Conservation (phyloP, 225 moss, liverwort and hornwort genomes). For the Rhytidiadelphus loreus region DNA sequence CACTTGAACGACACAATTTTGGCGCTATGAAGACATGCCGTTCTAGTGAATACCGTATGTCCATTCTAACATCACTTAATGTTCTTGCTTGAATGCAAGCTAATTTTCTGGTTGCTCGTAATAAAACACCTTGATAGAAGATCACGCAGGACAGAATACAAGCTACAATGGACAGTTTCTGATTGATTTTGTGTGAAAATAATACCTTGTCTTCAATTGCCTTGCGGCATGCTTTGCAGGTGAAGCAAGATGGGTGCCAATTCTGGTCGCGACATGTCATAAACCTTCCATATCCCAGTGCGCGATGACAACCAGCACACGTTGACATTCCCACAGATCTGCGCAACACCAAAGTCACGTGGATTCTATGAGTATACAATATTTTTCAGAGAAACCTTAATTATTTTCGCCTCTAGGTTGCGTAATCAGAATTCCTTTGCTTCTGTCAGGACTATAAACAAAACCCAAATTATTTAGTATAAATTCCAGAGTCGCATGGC, state of each 20-base stretch:
- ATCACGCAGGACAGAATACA: not conserved
- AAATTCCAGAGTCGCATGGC: not conserved
- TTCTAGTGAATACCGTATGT: not conserved
- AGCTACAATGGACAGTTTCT: too few species aligned
- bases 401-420: not conserved
- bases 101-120: not conserved
- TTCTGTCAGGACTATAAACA: not conserved
- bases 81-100: not conserved
- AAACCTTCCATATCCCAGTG: constrained; percentile 50
- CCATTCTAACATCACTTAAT: not conserved
- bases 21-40: not conserved
- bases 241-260: constrained; percentile 81
- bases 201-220: constrained; percentile 50
- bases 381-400: not conserved
- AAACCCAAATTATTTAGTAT: not conserved
- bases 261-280: constrained; percentile 58
- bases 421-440: not conserved
- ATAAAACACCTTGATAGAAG: not conserved
- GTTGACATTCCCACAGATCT: constrained; percentile 16
- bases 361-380: not conserved
- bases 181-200: not conserved
- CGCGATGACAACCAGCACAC: constrained; percentile 60
- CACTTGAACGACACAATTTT: not conserved
- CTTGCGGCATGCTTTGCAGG: constrained; percentile 44
- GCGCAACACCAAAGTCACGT: not conserved